Percentiles rank a stretch among this genome's conserved stretches.
Evolutionary conservation across 805 yeast species (phyloP).

Genomic region (Spathaspora girioi): DNA sequence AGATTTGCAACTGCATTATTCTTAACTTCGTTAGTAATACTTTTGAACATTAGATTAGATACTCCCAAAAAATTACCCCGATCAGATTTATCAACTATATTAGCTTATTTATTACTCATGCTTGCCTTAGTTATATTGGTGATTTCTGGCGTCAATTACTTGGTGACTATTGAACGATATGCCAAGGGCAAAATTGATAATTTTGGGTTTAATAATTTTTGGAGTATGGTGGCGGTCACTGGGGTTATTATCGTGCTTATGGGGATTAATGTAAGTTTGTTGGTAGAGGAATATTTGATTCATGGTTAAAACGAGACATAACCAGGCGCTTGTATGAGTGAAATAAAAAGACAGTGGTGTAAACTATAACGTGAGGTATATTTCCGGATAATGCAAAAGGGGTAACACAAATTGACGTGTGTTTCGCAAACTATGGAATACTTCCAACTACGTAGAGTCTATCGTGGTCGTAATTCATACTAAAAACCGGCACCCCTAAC

Average conservation of each 20-base stretch:
- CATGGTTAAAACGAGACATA: conserved; percentile 1
- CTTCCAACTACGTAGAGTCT: too few relatives aligned
- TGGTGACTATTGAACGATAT: conserved; percentile 42
- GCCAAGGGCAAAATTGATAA: conserved; percentile 39
- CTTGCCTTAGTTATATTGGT: conserved; percentile 36
- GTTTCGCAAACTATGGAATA: too few relatives aligned
- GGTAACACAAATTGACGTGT: too few relatives aligned
- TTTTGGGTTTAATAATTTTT: conserved; percentile 25
- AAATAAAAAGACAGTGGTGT: too few relatives aligned
- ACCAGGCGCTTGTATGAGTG: background rate
- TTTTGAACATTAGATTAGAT: conserved; percentile 43
- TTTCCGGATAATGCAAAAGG: too few relatives aligned
- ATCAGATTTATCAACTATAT: conserved; percentile 20
- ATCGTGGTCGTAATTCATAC: too few relatives aligned
- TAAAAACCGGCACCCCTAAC: too few relatives aligned
- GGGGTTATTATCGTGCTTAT: conserved; percentile 30
- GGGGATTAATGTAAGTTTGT: conserved; percentile 30
- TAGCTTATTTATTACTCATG: conserved; percentile 34
- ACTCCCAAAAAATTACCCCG: conserved; percentile 13
- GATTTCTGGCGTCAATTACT: conserved; percentile 39
- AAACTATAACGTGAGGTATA: too few relatives aligned
- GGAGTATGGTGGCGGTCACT: conserved; percentile 17
- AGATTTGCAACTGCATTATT: conserved; percentile 44
- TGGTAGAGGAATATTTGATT: conserved; percentile 15
- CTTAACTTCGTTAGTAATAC: conserved; percentile 45